These are phyloP conservation scores for Globisporangium ultimum DNA, from an alignment of 352 stramenopile genomes.

Conservation along the genomic window DNA sequence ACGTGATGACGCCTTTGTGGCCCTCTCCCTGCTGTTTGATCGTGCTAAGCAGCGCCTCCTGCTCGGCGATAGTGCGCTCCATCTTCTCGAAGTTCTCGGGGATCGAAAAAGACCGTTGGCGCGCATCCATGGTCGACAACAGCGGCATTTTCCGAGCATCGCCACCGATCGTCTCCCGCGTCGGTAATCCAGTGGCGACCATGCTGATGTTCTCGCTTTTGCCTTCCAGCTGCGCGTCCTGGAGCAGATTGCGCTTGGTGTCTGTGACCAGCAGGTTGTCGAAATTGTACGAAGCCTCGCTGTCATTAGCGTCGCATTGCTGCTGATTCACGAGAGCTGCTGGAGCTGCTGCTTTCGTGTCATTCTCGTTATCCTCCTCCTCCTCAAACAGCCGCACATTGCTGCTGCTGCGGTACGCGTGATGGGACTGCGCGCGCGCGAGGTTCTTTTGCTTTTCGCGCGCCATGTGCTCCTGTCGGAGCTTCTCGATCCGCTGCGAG, in stretches of 20 bases:
- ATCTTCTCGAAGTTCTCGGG: slow-evolving; percentile 49
- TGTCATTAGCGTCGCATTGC: slow-evolving; percentile 14
- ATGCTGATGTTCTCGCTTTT: not conserved
- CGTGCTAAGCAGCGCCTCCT: slow-evolving; percentile 53
- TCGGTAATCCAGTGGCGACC: not conserved
- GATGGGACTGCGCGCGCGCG: slow-evolving; percentile 9
- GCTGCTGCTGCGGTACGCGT: not conserved
- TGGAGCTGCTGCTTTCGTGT: too few species aligned
- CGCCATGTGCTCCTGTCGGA: slow-evolving; percentile 64
- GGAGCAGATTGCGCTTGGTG: not conserved
- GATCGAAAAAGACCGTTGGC: slow-evolving; percentile 40
- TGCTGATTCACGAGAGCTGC: not conserved
- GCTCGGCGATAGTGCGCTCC: slow-evolving; percentile 61
- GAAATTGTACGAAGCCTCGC: slow-evolving; percentile 40
- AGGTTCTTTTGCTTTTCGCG: slow-evolving; percentile 51
- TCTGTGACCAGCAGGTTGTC: slow-evolving; percentile 34
- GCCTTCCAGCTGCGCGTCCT: not conserved
- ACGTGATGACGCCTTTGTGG: slow-evolving; percentile 18
- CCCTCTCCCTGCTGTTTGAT: slow-evolving; percentile 45
- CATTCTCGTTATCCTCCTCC: slow-evolving; percentile 12
- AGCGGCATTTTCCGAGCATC: slow-evolving; percentile 6
- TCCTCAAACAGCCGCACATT: slow-evolving; percentile 41
- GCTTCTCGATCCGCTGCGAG: slow-evolving; percentile 43
- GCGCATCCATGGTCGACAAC: slow-evolving; percentile 14
- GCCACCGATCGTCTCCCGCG: not conserved